Conservation (phyloP, 2,329 filamentous ascomycete species). For the Penicillium sp. region DNA sequence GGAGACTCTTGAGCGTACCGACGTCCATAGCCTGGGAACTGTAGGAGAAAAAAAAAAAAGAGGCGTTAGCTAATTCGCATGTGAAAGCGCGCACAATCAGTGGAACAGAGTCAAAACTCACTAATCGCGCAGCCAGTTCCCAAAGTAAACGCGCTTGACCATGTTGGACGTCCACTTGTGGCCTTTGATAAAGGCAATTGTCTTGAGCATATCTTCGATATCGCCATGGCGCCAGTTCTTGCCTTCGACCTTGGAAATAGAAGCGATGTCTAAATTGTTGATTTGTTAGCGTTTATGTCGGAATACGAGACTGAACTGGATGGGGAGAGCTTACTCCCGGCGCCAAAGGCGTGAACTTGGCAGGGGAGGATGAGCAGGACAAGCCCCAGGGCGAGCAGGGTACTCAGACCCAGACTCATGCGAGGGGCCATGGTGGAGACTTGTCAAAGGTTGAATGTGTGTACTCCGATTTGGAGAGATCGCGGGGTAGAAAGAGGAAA, state of each 20-base stretch:
- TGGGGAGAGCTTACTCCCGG: constrained; percentile 44
- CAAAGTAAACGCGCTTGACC: constrained; percentile 80
- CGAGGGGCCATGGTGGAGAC: constrained; percentile 21
- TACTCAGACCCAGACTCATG: constrained; percentile 33
- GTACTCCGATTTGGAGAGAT: neutral
- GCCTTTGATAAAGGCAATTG: constrained; percentile 74
- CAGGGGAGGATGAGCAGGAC: constrained; percentile 43
- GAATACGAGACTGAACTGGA: neutral
- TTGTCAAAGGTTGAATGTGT: constrained; percentile 12
- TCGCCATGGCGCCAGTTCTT: constrained; percentile 64
- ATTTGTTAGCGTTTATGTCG: constrained; percentile 17
- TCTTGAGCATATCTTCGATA: constrained; percentile 82
- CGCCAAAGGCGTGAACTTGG: constrained; percentile 50
- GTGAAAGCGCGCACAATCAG: neutral
- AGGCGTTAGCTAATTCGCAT: neutral
- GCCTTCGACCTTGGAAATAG: constrained; percentile 56
- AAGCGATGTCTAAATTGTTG: constrained; percentile 48
- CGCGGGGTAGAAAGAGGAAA: neutral
- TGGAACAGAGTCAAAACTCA: constrained; percentile 28
- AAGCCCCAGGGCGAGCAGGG: constrained; percentile 42
- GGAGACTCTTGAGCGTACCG: constrained; percentile 77
- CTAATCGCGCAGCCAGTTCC: constrained; percentile 86
- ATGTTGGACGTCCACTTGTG: constrained; percentile 85
- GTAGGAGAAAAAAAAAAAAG: constrained; percentile 6
- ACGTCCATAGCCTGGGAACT: constrained; percentile 79